Evolutionary conservation across 169 alveolate genomes (phyloP), one percentile per base, ranked within the genome.

Genomic region (Plasmodium fragile): DNA sequence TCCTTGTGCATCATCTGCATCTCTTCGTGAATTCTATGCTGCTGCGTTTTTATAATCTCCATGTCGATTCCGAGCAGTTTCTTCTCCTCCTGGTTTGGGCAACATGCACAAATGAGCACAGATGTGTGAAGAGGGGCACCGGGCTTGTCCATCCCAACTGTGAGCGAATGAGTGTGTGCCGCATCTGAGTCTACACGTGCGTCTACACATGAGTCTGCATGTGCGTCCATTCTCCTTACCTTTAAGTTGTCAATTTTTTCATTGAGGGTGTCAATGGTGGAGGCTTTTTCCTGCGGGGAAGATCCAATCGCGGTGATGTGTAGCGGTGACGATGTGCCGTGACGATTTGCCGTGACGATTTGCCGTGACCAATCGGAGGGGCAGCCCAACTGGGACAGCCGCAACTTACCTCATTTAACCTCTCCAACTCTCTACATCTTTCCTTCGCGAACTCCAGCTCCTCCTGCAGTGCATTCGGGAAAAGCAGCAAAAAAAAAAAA

Each of bases 1-100:
- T 82, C 81, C 73, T 65, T 36, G 22, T 32, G 39, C 73, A 82
- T 4, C 45, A 65, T 18, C 53, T 59, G 25, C 81, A 71, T 39
- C 59, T 83, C 92, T 8, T 49, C 59, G 73, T 83, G 32, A 41
- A 83, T 73, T 70, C 59, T 72, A 6, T 45, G 45, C 43, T 83
- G 92, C n/a, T 36, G 71, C 18, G 43, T 7, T 83, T 69, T 39
- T 6, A 83, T 52, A 22, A 70, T 13, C 18, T 83, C 92, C 83
- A 45, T 49, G 36, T 83, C 83, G 36, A 32, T 28, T 30, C 75
- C 83, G 43, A 32, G 78, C 6, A 25, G 22, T 28, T 83, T 83
- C 55, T 83, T 83, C 71, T 83, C 92, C 39, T 70, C 92, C 92
- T 83, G 39, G 7, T 25, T 13, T 55, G 22, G 41, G 36, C 3